Base-by-base conservation (phyloP, 805 yeast genomes). In the Tetrapisispora pingtungensis region DNA sequence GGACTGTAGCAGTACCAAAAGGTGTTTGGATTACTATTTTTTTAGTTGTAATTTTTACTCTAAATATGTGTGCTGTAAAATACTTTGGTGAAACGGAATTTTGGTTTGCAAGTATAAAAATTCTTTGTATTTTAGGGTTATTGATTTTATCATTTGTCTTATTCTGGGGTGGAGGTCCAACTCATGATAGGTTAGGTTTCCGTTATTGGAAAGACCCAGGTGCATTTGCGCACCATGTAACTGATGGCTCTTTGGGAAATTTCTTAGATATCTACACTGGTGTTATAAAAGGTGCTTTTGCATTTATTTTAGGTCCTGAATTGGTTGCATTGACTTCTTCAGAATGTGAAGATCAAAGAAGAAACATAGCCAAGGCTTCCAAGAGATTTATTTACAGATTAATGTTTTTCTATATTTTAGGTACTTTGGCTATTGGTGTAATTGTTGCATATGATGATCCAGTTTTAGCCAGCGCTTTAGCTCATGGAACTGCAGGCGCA, bases 141-240 rank as follows among this genome's bases (percentile, higher is more conserved):
- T 62, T 73, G 27, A 55, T 73, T 28, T 62, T 72, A 43, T 70
- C 73, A 3, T 66, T 73, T 47, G 57, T 73, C 35, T 58, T 73
- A 36, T 71, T 72, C 66, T 72, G 72, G 49, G 77, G 78, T 20
- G 78, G 77, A 26, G 73, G 72, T 49, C 65, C 65, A 40, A 46
- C 51, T 17, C 71, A 71, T 42, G 78, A 75, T 43, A 70, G 81
- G 47, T 62, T 75, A 30, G 87, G 87, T 7, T 80, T 80, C 71
- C 77, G 80, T 49, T 80, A 70, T 64, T 81, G 87, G 87, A 61
- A 69, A 41, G 47, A 66, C 45, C 81, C 81, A 6, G 81, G 81
- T 52, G 74, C 80, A 0, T 81, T 80, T 51, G 67, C 73, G 44
- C 55, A 65, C 51, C 75, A 77, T 52, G 53, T 75, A 42, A 63